Base-by-base conservation (phyloP, 169 alveolate species). In the Plasmodium ovale region DNA sequence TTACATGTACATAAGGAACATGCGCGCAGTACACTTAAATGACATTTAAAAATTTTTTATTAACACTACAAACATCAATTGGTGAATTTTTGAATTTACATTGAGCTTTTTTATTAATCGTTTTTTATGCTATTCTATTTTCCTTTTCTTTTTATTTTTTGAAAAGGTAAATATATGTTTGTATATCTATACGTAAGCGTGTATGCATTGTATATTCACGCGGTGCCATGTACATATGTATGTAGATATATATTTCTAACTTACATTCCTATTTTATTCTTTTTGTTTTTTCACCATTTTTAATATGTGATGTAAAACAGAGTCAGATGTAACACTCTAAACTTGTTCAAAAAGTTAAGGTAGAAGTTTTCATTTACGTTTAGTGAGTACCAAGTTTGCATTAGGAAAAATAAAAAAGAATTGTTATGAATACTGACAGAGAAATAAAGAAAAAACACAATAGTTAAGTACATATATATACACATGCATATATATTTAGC, bases 241-340 rank as follows among this genome's bases (percentile, higher is more conserved):
- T 12, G 9, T 44, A 16, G 16, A 59, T 39, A 69, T 35, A 33
- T 19, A 59, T 51, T 39, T 44, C 27, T 56, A 23, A 67, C 44
- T 58, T 42, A 16, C 58, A 42, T 71, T 6, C 37, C n/a, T 14
- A 31, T 67, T 47, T 39, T 21, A 21, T 35, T 69, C n/a, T 44
- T 68, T 68, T 54, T 68, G 23, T 82, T n/a, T n/a, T n/a, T n/a
- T n/a, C n/a, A n/a, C n/a, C n/a, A n/a, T 59, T 51, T 65, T 70
- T 72, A 25, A 37, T 69, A 64, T 44, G 6, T 25, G 9, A 29
- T 29, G 10, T n/a, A 29, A 29, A 77, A 65, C n/a, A 77, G 88
- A 60, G 70, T 77, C 47, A 27, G 88, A 77, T 77, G 88, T 54
- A 77, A 77, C 74, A 77, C 88, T 35, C 58, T 77, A 49, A 77